These are phyloP conservation scores for Herpetospermum pedunculosum DNA, from an alignment of 306 rosid species.

Conservation along the genomic window DNA sequence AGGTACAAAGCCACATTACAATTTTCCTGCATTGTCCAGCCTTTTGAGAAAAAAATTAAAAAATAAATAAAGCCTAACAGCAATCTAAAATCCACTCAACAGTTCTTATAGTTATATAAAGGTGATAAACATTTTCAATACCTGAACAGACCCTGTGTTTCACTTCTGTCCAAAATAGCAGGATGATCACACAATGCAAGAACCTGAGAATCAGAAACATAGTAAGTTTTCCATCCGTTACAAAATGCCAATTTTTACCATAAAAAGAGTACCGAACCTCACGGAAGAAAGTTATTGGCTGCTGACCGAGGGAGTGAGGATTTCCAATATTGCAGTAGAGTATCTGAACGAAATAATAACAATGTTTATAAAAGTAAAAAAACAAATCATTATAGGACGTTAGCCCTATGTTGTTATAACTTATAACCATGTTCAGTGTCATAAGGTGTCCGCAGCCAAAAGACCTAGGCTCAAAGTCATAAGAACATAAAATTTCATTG, in stretches of 20 bases:
- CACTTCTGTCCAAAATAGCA: conserved; percentile 66
- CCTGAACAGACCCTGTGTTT: conserved; percentile 96
- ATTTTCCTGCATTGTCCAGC: not conserved
- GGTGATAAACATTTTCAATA: conserved; percentile 16
- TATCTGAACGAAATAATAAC: conserved; percentile 29
- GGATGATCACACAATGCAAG: conserved; percentile 87
- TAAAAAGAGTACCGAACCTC: conserved; percentile 50
- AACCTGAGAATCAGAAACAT: conserved; percentile 39
- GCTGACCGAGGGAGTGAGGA: conserved; percentile 94
- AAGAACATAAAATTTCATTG: not conserved
- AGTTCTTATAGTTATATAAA: conserved; percentile 9
- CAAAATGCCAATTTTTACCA: not conserved
- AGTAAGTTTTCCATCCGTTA: not conserved
- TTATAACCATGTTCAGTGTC: not conserved
- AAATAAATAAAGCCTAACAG: not conserved
- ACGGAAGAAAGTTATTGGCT: conserved; percentile 70
- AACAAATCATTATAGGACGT: not conserved
- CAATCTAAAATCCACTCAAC: not conserved
- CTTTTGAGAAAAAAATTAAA: not conserved
- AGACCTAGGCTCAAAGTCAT: not conserved
- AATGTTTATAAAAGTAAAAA: not conserved
- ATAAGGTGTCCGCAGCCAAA: not conserved
- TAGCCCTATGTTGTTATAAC: not conserved
- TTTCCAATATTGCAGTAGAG: conserved; percentile 93
- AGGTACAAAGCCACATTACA: not conserved